phyloP scores from a whole-genome alignment of 2,329 filamentous ascomycete genomes.

The Pseudogymnoascus sp. region DNA sequence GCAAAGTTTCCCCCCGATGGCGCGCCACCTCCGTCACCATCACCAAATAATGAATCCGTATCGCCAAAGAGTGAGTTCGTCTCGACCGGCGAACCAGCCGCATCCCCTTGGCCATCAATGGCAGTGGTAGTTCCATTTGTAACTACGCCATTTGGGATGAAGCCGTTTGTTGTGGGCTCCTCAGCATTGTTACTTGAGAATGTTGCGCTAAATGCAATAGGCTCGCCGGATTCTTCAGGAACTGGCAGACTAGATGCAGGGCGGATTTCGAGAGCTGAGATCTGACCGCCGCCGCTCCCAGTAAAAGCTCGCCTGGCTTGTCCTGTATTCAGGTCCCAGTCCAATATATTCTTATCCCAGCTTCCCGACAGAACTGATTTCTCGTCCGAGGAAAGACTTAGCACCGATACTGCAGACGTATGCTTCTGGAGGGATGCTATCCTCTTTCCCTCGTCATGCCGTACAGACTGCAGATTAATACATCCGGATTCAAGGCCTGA shows the following conservation, averaged over 20 bases:
- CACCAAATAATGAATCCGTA: slow-evolving; percentile 80
- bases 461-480: slow-evolving; percentile 87
- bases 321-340: slow-evolving; percentile 92
- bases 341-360: slow-evolving; percentile 90
- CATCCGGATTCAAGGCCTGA: slow-evolving; percentile 83
- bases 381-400: slow-evolving; percentile 77
- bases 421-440: slow-evolving; percentile 76
- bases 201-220: slow-evolving; percentile 50
- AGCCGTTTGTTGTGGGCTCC: slow-evolving; percentile 48
- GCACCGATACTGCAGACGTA: slow-evolving; percentile 82
- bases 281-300: slow-evolving; percentile 69
- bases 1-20: slow-evolving; percentile 55
- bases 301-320: slow-evolving; percentile 66
- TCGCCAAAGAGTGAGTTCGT: slow-evolving; percentile 71
- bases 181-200: slow-evolving; percentile 65
- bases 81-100: slow-evolving; percentile 48
- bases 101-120: slow-evolving; percentile 44
- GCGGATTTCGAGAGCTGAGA: slow-evolving; percentile 78
- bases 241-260: slow-evolving; percentile 69
- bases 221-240: slow-evolving; percentile 58
- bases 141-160: slow-evolving; percentile 32
- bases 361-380: slow-evolving; percentile 81
- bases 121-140: slow-evolving; percentile 30
- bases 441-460: slow-evolving; percentile 88
- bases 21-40: slow-evolving; percentile 50